phyloP scores from a whole-genome alignment of 257 asterid genomes.

The Prunella vulgaris region DNA sequence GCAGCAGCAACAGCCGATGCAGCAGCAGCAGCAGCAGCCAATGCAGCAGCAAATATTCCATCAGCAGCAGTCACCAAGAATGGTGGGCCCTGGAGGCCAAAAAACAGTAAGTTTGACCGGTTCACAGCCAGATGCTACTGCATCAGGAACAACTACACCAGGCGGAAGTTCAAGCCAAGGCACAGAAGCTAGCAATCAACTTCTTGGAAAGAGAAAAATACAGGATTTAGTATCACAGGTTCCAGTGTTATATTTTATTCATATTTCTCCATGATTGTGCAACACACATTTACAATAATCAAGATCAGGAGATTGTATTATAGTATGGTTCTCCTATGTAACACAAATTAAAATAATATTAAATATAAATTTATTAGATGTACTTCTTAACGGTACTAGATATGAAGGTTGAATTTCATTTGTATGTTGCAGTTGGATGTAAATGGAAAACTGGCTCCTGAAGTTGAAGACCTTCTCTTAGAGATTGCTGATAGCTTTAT shows the following conservation, averaged over 20 bases:
- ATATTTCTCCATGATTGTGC: not conserved
- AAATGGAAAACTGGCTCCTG: slow-evolving; percentile 69
- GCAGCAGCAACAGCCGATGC: not conserved
- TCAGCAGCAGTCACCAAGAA: slow-evolving; percentile 37
- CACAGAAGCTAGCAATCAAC: slow-evolving; percentile 83
- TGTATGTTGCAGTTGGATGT: slow-evolving; percentile 57
- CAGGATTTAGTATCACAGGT: slow-evolving; percentile 93
- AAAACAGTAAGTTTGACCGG: slow-evolving; percentile 89
- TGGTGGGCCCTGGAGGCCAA: slow-evolving; percentile 67
- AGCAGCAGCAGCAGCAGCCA: not conserved
- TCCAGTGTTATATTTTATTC: not conserved
- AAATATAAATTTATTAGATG: not conserved
- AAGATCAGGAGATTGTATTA: slow-evolving; percentile 11
- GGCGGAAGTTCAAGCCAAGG: slow-evolving; percentile 99
- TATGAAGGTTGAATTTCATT: slow-evolving; percentile 18
- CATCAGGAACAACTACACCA: slow-evolving; percentile 82
- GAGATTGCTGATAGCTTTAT: slow-evolving; percentile 86
- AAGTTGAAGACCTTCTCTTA: slow-evolving; percentile 79
- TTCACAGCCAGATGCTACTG: slow-evolving; percentile 94
- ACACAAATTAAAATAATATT: slow-evolving; percentile 1
- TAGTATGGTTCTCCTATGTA: slow-evolving; percentile 10
- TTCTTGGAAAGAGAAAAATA: slow-evolving; percentile 92
- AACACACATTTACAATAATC: not conserved
- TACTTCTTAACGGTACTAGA: not conserved
- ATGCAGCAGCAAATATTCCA: not conserved